Evolutionary conservation across 805 yeast genomes (phyloP), one percentile per base, ranked within the genome.

Genomic region (Saccharomycopsis babjevae): DNA sequence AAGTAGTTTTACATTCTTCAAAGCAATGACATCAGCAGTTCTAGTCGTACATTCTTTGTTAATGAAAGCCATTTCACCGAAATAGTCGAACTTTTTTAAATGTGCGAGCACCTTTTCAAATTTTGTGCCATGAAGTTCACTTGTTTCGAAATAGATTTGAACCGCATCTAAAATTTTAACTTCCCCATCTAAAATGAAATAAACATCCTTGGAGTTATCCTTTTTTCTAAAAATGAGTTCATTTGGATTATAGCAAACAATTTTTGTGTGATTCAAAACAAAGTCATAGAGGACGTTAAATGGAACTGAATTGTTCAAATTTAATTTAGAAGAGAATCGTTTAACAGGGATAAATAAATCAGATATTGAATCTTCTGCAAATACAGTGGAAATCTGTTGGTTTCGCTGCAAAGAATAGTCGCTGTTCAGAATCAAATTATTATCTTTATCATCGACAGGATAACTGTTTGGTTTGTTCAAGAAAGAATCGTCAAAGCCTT

Each of bases 31-130:
- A 61, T 82, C 81, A 0, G 91, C 92, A 52, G 84, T 79, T 65
- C 92, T 72, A 7, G 32, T 13, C 3, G 54, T 60, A 8, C 50
- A 46, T 11, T 46, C 54, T 28, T 57, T 76, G 3, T 82, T 74
- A 50, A 87, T 71, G 66, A 86, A 87, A 0, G 89, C 81, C 85
- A 86, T 84, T 70, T 86, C 93, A 25, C 94, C 94, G 72, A 87
- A 86, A 71, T 84, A 86, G 39, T 83, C 79, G 22, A 88, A 89
- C 16, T 82, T 71, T 1, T 82, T 78, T 30, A 88, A 72, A 61
- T 89, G 76, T 3, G 88, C 90, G 43, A 83, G 69, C 1, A 79
- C 73, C 40, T 72, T 71, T 58, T 78, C 82, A 20, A 73, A 72
- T 39, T 65, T 67, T 34, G 61, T 50, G 8, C 65, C 65, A 25